Evolutionary conservation across 345 rosid species (phyloP).

Genomic region (Rubroshorea leprosula): DNA sequence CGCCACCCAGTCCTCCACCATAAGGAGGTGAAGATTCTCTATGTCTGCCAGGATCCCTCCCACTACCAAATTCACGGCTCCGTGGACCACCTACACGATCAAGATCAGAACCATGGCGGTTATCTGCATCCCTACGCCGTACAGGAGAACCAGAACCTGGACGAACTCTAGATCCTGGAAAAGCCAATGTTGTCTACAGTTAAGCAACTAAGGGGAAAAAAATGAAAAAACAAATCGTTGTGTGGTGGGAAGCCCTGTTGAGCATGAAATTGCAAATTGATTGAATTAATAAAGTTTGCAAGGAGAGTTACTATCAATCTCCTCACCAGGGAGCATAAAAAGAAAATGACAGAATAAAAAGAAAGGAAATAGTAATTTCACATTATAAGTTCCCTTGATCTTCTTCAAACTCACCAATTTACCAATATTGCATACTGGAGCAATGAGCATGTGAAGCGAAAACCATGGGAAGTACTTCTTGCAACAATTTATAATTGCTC

Average conservation of each 20-base stretch:
- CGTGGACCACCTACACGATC: conserved; percentile 50
- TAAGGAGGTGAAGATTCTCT: conserved; percentile 60
- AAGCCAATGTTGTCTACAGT: conserved; percentile 26
- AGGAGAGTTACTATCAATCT: conserved; percentile 24
- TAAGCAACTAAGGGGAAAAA: conserved; percentile 23
- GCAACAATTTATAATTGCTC: conserved; percentile 13
- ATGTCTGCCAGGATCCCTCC: conserved; percentile 66
- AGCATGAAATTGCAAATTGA: conserved; percentile 23
- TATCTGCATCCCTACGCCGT: conserved; percentile 52
- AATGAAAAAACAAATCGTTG: conserved; percentile 16
- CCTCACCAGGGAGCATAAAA: conserved; percentile 20
- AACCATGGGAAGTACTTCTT: conserved; percentile 15
- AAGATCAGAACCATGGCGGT: conserved; percentile 47
- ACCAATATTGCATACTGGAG: conserved; percentile 13
- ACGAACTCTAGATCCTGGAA: conserved; percentile 70
- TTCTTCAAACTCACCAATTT: conserved; percentile 22
- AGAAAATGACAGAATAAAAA: conserved; percentile 13
- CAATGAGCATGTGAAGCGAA: conserved; percentile 19
- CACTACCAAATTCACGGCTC: conserved; percentile 44
- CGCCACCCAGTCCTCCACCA: conserved; percentile 58
- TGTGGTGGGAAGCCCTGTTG: conserved; percentile 12
- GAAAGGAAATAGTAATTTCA: conserved; percentile 4
- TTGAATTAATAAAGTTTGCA: conserved; percentile 26
- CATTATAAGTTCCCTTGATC: conserved; percentile 17
- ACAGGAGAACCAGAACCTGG: conserved; percentile 78